These are phyloP conservation scores for Hemisphaericaspora xylofermentans DNA, from an alignment of 1,139 yeast species.

Conservation along the genomic window DNA sequence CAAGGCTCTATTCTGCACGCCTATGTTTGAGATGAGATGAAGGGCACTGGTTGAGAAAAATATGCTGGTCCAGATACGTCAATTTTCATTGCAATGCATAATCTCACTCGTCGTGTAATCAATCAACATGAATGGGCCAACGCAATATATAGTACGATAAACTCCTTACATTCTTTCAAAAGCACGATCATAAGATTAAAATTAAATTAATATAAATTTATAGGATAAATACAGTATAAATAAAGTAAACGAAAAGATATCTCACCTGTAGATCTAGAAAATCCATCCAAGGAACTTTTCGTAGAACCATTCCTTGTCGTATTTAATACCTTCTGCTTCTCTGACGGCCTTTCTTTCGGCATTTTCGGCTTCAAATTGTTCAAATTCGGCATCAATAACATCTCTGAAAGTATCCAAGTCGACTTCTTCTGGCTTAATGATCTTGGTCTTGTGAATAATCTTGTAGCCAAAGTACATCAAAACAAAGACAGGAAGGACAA, in stretches of 20 bases:
- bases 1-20: too few relatives aligned
- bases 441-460: constrained; percentile 31
- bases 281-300: constrained; percentile 50
- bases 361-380: constrained; percentile 41
- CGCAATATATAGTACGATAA: too few relatives aligned
- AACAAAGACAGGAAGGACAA: constrained; percentile 32
- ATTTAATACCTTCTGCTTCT: constrained; percentile 46
- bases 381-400: constrained; percentile 58
- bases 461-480: constrained; percentile 34
- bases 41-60: too few relatives aligned
- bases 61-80: too few relatives aligned
- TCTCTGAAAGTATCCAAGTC: constrained; percentile 32
- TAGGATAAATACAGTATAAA: neutral
- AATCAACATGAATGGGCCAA: too few relatives aligned
- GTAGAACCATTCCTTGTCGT: constrained; percentile 50
- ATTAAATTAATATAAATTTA: too few relatives aligned
- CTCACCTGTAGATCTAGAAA: constrained; percentile 9
- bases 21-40: too few relatives aligned
- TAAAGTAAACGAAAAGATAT: neutral
- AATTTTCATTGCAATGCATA: too few relatives aligned
- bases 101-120: too few relatives aligned
- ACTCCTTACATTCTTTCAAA: too few relatives aligned
- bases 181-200: neutral
- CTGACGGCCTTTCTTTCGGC: constrained; percentile 31
- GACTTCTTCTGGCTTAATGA: constrained; percentile 30